Evolutionary conservation across 2,329 filamentous ascomycete genomes (phyloP).

Genomic region (Ilyonectria destructans): DNA sequence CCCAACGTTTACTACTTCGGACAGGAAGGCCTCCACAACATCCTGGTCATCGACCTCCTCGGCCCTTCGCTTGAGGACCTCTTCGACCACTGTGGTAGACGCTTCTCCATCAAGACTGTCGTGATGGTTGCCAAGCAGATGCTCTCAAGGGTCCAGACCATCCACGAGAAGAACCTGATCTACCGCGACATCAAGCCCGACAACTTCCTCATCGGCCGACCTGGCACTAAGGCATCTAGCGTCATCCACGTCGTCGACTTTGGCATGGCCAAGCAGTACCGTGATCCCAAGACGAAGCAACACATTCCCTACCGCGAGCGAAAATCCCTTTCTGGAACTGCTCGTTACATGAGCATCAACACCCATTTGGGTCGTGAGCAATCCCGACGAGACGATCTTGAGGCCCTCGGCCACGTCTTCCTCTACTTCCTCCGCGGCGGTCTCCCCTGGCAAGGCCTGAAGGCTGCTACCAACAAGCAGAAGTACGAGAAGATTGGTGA

Average conservation of each 20-base stretch:
- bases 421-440: slow-evolving; percentile 83
- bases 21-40: slow-evolving; percentile 98
- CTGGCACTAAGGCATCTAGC: slow-evolving; percentile 93
- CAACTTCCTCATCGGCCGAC: slow-evolving; percentile 97
- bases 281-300: slow-evolving; percentile 98
- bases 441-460: slow-evolving; percentile 81
- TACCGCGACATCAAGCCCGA: slow-evolving; percentile 99
- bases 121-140: slow-evolving; percentile 99
- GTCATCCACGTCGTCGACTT: slow-evolving; percentile 99
- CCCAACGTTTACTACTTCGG: slow-evolving; percentile 99
- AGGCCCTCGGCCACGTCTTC: slow-evolving; percentile 85
- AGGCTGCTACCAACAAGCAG: slow-evolving; percentile 88
- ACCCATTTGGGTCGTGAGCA: slow-evolving; percentile 97
- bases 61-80: slow-evolving; percentile 96
- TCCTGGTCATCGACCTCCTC: slow-evolving; percentile 96
- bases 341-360: slow-evolving; percentile 99
- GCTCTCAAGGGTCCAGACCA: slow-evolving; percentile 92
- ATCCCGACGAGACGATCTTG: slow-evolving; percentile 94
- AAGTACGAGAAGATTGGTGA: slow-evolving; percentile 99
- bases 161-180: slow-evolving; percentile 99
- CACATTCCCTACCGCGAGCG: slow-evolving; percentile 98
- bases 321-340: slow-evolving; percentile 96
- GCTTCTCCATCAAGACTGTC: slow-evolving; percentile 97
- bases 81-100: slow-evolving; percentile 96
- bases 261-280: slow-evolving; percentile 99